Base-by-base conservation (phyloP, 2,329 filamentous ascomycete species). In the Aspergillus thermomutatus region DNA sequence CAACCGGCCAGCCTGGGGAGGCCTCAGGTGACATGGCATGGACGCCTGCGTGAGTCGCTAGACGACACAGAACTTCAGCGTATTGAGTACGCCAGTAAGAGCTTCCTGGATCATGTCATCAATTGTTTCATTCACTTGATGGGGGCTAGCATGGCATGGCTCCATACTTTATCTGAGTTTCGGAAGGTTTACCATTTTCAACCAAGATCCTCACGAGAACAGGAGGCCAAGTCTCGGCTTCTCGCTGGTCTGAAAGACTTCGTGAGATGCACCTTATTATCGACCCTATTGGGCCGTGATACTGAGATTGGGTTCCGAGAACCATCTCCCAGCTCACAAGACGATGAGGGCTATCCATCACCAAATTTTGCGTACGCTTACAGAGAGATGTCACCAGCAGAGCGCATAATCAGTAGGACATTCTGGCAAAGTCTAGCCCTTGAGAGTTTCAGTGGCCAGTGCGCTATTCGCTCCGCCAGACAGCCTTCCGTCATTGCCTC, bases 21-120 rank as follows among this genome's bases (percentile, higher is more conserved):
- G 28, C 57, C 52, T 40, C 31, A 40, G 37, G 43, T 73, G 74
- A 31, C 57, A 73, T 47, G 83, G 77, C 64, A 68, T 65, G 80
- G 82, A 40, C 80, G 84, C 28, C 72, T 69, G 9, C 64, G 75
- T n/a, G 79, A 80, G 2, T 66, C 75, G 10, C 64, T 84, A 2
- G 79, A 81, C 9, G 83, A 87, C 54, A 80, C 83, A 52, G 77
- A 83, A 53, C 73, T 77, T 11, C 85, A 86, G 53, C 72, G 80
- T 3, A 78, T 87, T 2, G 82, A 86, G 61, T 84, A 87, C 65
- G 84, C 84, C 7, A 81, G 82, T 23, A 78, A 79, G 26, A 77
- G 75, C 8, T 76, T 87, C 43, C 69, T 80, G 2, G 80, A 81
- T 9, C 75, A 83, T 7, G 72, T 85, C 17, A 57, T 72, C 10